phyloP scores from a whole-genome alignment of 2,329 filamentous ascomycete genomes.

The Aspergillus thermomutatus region DNA sequence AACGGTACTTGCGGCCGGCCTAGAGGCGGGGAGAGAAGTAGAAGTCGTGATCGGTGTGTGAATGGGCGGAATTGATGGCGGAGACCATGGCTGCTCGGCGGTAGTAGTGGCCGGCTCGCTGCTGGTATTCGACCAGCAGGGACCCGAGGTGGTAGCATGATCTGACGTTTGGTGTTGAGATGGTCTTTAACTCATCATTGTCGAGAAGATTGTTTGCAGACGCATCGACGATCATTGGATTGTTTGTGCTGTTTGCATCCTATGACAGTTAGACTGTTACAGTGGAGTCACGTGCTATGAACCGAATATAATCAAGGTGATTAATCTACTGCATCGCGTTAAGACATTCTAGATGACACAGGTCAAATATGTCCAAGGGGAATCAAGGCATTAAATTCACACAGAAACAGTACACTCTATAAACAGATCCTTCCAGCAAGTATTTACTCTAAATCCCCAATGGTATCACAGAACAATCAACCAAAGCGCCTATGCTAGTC shows the following conservation, averaged over 20 bases:
- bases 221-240: constrained; percentile 2
- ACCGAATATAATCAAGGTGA: too few relatives aligned
- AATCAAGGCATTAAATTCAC: constrained; percentile 13
- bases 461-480: constrained; percentile 11
- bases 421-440: constrained; percentile 8
- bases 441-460: constrained; percentile 8
- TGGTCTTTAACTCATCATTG: neutral
- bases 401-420: constrained; percentile 18
- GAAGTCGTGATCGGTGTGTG: constrained; percentile 54
- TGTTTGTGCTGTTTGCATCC: constrained; percentile 16
- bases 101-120: constrained; percentile 34
- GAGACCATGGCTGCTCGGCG: constrained; percentile 24
- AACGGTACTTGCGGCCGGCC: constrained; percentile 64
- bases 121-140: constrained; percentile 39
- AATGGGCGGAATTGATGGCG: constrained; percentile 48
- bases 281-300: neutral
- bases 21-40: constrained; percentile 48
- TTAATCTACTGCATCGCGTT: too few relatives aligned
- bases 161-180: constrained; percentile 7
- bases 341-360: too few relatives aligned
- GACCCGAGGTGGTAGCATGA: constrained; percentile 34
- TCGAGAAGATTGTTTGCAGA: neutral
- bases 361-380: neutral
- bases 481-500: constrained; percentile 11
- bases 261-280: neutral